These are phyloP conservation scores for Lolium perenne DNA, from an alignment of 176 grass and related monocot genomes.

Conservation along the genomic window DNA sequence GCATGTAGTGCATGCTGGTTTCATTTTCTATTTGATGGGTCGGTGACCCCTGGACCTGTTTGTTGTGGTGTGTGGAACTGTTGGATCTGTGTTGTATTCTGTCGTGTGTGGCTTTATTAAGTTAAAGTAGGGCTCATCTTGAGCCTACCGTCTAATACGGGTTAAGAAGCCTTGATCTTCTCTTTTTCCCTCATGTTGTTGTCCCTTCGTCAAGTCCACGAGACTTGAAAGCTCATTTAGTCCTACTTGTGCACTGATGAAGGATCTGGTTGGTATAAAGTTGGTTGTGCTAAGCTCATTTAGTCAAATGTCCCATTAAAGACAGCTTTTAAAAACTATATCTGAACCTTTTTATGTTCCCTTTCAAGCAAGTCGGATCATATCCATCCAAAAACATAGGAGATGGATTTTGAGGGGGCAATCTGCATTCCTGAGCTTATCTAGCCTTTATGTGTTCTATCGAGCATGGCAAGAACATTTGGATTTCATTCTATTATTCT, in stretches of 20 bases:
- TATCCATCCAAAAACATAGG: background rate
- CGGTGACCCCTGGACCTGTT: no score
- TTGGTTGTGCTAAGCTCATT: background rate
- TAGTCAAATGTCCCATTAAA: background rate
- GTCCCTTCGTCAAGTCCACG: background rate
- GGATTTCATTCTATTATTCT: no score
- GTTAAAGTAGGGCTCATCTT: no score
- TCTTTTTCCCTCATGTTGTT: background rate
- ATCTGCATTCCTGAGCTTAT: background rate
- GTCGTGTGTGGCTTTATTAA: no score
- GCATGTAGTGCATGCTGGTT: no score
- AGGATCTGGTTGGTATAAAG: slow-evolving; percentile 5
- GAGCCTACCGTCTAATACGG: no score
- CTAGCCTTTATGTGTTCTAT: background rate
- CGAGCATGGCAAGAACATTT: background rate
- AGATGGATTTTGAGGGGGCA: background rate
- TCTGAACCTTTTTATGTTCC: background rate
- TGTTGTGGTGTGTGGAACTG: no score
- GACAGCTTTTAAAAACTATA: background rate
- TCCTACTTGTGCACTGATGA: background rate
- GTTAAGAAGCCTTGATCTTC: background rate
- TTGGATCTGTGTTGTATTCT: no score
- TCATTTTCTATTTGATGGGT: no score
- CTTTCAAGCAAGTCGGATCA: background rate
- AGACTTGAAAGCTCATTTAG: slow-evolving; percentile 11